A percentile compares a stretch with the other conserved stretches of the same genome.
These are phyloP conservation scores for Chrysanthemum makinoi DNA, from an alignment of 129 eudicot species.

Conservation along the genomic window DNA sequence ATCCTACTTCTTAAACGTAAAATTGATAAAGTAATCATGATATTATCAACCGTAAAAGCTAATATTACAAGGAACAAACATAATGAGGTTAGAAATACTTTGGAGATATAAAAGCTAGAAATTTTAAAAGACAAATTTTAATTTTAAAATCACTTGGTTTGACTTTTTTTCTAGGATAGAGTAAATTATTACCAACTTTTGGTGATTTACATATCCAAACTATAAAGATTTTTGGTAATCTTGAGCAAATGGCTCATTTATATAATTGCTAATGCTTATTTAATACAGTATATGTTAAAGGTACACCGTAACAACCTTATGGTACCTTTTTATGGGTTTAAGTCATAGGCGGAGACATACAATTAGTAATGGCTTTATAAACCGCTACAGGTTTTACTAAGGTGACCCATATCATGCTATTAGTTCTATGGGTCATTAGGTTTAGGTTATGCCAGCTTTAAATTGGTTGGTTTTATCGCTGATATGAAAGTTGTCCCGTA, in stretches of 20 bases:
- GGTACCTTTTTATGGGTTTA: too few species aligned
- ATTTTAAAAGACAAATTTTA: background rate
- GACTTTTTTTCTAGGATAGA: too few species aligned
- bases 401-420: too few species aligned
- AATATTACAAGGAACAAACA: background rate
- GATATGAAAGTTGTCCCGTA: too few species aligned
- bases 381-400: too few species aligned
- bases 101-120: background rate
- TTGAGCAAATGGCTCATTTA: background rate
- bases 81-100: background rate
- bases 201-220: slow-evolving; percentile 13
- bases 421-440: too few species aligned
- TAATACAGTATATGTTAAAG: background rate
- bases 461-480: too few species aligned
- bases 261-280: background rate
- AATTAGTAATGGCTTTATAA: too few species aligned
- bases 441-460: too few species aligned
- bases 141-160: background rate
- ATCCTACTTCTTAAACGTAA: background rate
- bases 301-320: background rate
- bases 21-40: background rate
- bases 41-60: background rate
- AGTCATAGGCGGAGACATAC: too few species aligned
- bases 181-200: slow-evolving; percentile 14
- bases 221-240: background rate